Base-by-base conservation (phyloP, 805 yeast species). In the Zygosaccharomyces lentus region DNA sequence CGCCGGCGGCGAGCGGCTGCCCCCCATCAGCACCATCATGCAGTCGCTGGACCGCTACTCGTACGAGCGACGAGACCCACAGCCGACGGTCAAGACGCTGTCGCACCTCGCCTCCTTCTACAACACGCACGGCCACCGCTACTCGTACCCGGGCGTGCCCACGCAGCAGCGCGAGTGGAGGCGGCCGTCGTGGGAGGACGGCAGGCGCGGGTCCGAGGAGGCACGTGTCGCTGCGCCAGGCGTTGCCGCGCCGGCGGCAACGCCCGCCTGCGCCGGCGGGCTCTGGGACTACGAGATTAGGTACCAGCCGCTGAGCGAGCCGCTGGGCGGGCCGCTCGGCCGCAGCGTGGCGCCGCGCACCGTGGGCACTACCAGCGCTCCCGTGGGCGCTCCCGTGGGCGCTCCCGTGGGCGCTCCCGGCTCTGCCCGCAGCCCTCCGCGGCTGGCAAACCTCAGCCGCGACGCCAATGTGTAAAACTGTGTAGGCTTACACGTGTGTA, bases 101-200 rank as follows among this genome's bases (percentile, higher is more conserved):
- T 52, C 61, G 10, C 50, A 51, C 38, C 30, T 58, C 29, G 59
- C 65, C 5, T 53, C 61, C 6, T 56, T 61, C 21, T 55, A 55
- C 49, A 59, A 56, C 34, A 58, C 62, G 7, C 42, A 50, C 17
- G 62, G 61, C 6, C 62, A 57, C 44, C 48, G 54, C 27, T 58
- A 59, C 43, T 50, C 57, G 2, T 59, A 58, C 35, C 62, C 62
- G 4, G 51, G 52, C n/a, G 41, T 38, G 8, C 25, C 16, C 13
- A 23, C 41, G 4, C 21, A 30, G 15, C 41, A 38, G 31, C 29
- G 41, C n/a, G 34, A 38, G 12, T 38, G 41, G 41, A 38, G 41
- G 16, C 29, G 31, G 25, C 41, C 41, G 9, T 38, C 41, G 34
- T 38, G 41, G 41, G 41, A 38, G 31, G 41, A 38, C 5, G 16